Evolutionary conservation across 805 yeast genomes (phyloP), one percentile per base, ranked within the genome.

Genomic region (Komagataella phaffii): DNA sequence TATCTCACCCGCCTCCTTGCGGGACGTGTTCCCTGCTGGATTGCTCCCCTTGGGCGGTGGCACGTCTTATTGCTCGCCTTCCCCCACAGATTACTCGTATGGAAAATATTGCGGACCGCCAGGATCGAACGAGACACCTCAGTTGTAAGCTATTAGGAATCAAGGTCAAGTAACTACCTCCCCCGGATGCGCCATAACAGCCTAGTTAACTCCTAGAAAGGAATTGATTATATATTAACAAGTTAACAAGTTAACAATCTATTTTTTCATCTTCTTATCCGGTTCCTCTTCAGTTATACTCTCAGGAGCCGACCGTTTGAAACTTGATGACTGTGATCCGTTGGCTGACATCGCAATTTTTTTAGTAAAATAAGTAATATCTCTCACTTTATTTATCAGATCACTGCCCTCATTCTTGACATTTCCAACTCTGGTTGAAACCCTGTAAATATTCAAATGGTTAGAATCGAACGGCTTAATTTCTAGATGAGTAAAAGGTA

Each of bases 381-480:
- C 46, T 7, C 46, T 45, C 5, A 3, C 49, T 23, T 67, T 68
- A 53, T 66, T 56, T 6, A 69, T 65, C 51, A 77, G 62, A 10
- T 67, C 58, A n/a, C 62, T 62, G 1, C 73, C 73, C 46, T 85
- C 76, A 50, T 71, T 74, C 1, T 67, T 58, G 0, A 77, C 72
- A 47, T 79, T 83, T 1, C 93, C 93, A 8, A 88, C 90, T 18
- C 74, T 81, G 24, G 65, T 68, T 2, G 74, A 62, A 2, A 88
- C 95, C 50, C 71, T 70, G 59, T 74, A 79, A 61, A 77, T 73
- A 44, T 71, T 73, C 51, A 85, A 61, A n/a, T 61, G 57, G 2
- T 63, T 58, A 1, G 61, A 65, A 6, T 65, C 60, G 85, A 63
- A 10, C 72, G 58, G 1, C 64, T 58, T 1, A 70, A 70, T 19